These are phyloP conservation scores for Xylaria sp. DNA, from an alignment of 2,329 filamentous ascomycete species.

Conservation along the genomic window DNA sequence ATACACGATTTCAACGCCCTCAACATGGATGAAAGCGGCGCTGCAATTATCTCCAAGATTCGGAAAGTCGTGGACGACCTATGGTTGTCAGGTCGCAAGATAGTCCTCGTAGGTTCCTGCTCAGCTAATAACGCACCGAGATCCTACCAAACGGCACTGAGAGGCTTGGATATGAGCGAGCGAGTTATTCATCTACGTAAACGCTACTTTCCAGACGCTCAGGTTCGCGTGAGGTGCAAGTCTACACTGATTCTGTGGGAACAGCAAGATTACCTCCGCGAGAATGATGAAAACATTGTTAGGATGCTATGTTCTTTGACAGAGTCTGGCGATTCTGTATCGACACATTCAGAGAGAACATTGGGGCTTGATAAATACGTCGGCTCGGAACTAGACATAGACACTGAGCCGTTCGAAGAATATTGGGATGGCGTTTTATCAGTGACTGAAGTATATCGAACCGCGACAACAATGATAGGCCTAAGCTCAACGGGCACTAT, in stretches of 20 bases:
- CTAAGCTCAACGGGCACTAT: slow-evolving; percentile 25
- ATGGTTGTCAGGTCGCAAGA: slow-evolving; percentile 74
- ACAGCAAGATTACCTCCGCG: slow-evolving; percentile 39
- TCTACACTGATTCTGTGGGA: slow-evolving; percentile 28
- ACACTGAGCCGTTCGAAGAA: slow-evolving; percentile 21
- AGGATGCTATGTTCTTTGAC: slow-evolving; percentile 43
- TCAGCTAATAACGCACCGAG: slow-evolving; percentile 62
- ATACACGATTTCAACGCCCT: slow-evolving; percentile 85
- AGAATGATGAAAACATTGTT: slow-evolving; percentile 48
- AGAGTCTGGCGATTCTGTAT: slow-evolving; percentile 23
- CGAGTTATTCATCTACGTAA: slow-evolving; percentile 43
- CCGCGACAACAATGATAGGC: slow-evolving; percentile 47
- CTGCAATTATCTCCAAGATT: slow-evolving; percentile 74
- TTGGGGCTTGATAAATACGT: slow-evolving; percentile 36
- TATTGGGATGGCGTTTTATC: slow-evolving; percentile 40
- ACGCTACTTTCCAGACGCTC: not conserved
- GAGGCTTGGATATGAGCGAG: slow-evolving; percentile 54
- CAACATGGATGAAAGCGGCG: slow-evolving; percentile 72
- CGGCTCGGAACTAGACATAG: not conserved
- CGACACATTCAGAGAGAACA: slow-evolving; percentile 18
- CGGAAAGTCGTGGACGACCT: slow-evolving; percentile 76
- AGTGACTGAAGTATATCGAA: slow-evolving; percentile 44
- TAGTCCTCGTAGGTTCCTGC: slow-evolving; percentile 84
- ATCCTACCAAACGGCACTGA: slow-evolving; percentile 55
- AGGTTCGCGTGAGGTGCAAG: not conserved